Evolutionary conservation across 495 filamentous ascomycete species (phyloP).

Genomic region (Daldinia caldariorum): DNA sequence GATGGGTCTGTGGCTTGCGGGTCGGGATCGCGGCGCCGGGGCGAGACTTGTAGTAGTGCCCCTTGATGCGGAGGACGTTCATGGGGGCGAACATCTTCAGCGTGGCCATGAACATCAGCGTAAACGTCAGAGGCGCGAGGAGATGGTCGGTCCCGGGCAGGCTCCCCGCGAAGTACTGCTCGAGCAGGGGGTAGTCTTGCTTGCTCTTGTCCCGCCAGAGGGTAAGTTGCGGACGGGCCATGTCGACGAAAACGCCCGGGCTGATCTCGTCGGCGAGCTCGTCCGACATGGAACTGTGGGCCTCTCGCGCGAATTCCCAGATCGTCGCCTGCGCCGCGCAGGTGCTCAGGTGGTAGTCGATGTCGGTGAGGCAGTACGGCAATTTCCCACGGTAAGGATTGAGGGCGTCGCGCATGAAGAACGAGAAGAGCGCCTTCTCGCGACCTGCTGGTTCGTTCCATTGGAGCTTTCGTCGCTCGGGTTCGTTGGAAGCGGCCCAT

Average conservation of each 20-base stretch:
- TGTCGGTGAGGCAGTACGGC: conserved; percentile 44
- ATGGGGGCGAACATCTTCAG: conserved; percentile 47
- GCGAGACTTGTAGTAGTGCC: conserved; percentile 38
- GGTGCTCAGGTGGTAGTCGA: conserved; percentile 49
- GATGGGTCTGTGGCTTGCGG: conserved; percentile 39
- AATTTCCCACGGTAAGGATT: conserved; percentile 22
- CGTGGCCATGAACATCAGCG: conserved; percentile 43
- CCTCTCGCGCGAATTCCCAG: conserved; percentile 48
- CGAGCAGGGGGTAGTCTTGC: conserved; percentile 27
- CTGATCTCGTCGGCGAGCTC: conserved; percentile 40
- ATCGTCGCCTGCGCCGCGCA: conserved; percentile 43
- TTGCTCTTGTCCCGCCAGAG: conserved; percentile 37
- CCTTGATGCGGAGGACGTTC: conserved; percentile 38
- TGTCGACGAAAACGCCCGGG: conserved; percentile 18
- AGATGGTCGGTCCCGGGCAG: conserved; percentile 17
- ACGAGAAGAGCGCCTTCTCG: conserved; percentile 48
- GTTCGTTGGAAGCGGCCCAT: conserved; percentile 44
- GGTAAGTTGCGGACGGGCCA: conserved; percentile 34
- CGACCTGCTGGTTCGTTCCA: conserved; percentile 50
- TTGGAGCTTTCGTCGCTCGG: conserved; percentile 48
- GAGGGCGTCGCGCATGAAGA: conserved; percentile 46
- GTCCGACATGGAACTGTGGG: conserved; percentile 46
- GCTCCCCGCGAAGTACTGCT: conserved; percentile 21
- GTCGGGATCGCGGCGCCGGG: conserved; percentile 34
- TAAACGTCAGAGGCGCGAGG: conserved; percentile 41